Percentiles rank a stretch among this genome's conserved stretches.
phyloP scores from a whole-genome alignment of 2,329 filamentous ascomycete genomes.

The Claviceps purpurea region DNA sequence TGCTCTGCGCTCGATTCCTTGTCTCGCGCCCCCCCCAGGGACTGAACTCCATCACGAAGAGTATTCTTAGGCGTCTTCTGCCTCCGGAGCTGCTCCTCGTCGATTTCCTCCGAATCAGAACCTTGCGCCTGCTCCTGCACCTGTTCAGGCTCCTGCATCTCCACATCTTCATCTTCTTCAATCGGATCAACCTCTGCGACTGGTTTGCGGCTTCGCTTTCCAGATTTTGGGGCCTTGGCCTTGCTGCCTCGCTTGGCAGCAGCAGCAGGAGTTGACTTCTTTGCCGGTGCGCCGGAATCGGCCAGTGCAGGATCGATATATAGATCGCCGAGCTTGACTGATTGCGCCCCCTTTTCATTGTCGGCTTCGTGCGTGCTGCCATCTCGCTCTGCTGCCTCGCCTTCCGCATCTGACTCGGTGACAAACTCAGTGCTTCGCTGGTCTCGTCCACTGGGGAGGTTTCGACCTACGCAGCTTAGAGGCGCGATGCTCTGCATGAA shows the following conservation, averaged over 20 bases:
- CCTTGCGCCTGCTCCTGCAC: constrained; percentile 8
- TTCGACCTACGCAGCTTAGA: not conserved
- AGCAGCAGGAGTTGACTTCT: constrained; percentile 14
- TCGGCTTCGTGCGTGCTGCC: constrained; percentile 7
- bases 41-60: constrained; percentile 8
- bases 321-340: constrained; percentile 13
- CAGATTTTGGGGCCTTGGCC: constrained; percentile 11
- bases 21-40: constrained; percentile 1
- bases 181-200: constrained; percentile 18
- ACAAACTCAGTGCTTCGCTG: constrained; percentile 17
- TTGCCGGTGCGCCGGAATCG: constrained; percentile 9
- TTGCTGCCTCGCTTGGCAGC: constrained; percentile 12
- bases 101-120: constrained; percentile 13
- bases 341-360: not conserved
- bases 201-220: constrained; percentile 13
- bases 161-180: constrained; percentile 14
- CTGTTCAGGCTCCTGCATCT: constrained; percentile 6
- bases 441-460: not conserved
- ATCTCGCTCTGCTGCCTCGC: constrained; percentile 6
- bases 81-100: constrained; percentile 14
- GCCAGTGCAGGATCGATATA: constrained; percentile 20
- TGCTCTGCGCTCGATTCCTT: constrained; percentile 5
- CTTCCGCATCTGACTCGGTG: constrained; percentile 17
- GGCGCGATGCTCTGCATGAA: constrained; percentile 13
- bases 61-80: constrained; percentile 16